Base-by-base conservation (phyloP, 1,139 yeast genomes). In the Scheffersomyces parashehatae region DNA sequence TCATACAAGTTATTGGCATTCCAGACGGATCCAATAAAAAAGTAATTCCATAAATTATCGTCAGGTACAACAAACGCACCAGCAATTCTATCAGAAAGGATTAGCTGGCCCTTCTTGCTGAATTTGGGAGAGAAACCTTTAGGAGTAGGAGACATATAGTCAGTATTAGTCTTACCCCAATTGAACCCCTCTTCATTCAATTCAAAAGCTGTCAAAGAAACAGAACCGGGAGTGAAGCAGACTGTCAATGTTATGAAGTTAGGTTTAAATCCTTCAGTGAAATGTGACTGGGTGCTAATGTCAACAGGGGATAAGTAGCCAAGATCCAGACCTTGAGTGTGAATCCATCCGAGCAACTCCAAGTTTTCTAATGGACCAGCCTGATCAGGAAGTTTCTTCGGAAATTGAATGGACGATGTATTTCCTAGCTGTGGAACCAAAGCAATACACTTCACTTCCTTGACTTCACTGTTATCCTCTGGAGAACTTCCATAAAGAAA, bases 1-100 rank as follows among this genome's bases (percentile, higher is more conserved):
- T 73, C 81, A 55, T 78, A 89, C n/a, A 69, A 73, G 42, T 79
- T 65, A 30, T 77, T 77, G 3, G 82, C 69, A 54, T 79, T 83
- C 85, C 95, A 95, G 10, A 87, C 78, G 1, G 95, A 85, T 3
- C 97, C 95, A 67, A 89, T 77, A 58, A 95, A 93, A 3, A 95
- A 79, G 60, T 86, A 90, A 62, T 93, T 93, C 99, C 99, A 93
- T 30, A 90, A 62, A 44, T 82, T 83, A 38, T 86, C 86, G 32
- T 81, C 85, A 1, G 99, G 99, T 1, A 90, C 96, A 67, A 88
- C 64, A 63, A 88, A 91, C 48, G 83, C 85, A 4, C 99, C 99
- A 59, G 78, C 75, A 42, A 89, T 76, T 45, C 84, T 74, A 49
- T 86, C 95, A 0, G 97, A 83, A 33, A 93, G 63, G 29, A 91